A percentile compares a stretch with the other conserved stretches of the same genome.
phyloP scores from a whole-genome alignment of 2,329 filamentous ascomycete species.

The Alternaria sp. region DNA sequence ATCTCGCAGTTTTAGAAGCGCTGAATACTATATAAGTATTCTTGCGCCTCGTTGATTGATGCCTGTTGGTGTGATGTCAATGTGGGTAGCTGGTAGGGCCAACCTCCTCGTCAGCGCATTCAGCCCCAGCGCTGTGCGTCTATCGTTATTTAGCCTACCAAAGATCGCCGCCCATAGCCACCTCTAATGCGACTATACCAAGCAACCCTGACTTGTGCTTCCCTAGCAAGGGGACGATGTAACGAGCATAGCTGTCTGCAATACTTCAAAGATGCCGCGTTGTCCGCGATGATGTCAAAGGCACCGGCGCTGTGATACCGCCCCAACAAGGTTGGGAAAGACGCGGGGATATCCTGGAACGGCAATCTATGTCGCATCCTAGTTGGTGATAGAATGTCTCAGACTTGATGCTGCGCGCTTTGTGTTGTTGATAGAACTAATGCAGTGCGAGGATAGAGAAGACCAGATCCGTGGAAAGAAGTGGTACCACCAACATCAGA shows the following conservation, averaged over 20 bases:
- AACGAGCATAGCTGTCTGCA: conserved; percentile 10
- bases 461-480: neutral
- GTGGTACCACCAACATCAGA: neutral
- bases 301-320: conserved; percentile 2
- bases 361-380: neutral
- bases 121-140: conserved; percentile 25
- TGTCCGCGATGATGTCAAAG: conserved; percentile 17
- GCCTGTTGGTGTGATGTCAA: conserved; percentile 13
- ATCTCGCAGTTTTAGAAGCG: neutral
- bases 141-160: conserved; percentile 12
- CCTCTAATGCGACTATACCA: conserved; percentile 10
- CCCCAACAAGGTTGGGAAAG: neutral
- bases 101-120: conserved; percentile 17
- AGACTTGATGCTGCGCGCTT: neutral
- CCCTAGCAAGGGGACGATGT: conserved; percentile 3
- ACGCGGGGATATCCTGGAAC: neutral
- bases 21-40: conserved; percentile 9
- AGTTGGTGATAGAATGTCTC: neutral
- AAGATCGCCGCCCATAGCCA: conserved; percentile 3
- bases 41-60: neutral
- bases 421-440: neutral
- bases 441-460: neutral
- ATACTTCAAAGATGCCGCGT: neutral
- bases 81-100: conserved; percentile 7
- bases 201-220: conserved; percentile 6